These are phyloP conservation scores for Salmacisia buchloeana DNA, from an alignment of 1,284 basidiomycete species.

Conservation along the genomic window DNA sequence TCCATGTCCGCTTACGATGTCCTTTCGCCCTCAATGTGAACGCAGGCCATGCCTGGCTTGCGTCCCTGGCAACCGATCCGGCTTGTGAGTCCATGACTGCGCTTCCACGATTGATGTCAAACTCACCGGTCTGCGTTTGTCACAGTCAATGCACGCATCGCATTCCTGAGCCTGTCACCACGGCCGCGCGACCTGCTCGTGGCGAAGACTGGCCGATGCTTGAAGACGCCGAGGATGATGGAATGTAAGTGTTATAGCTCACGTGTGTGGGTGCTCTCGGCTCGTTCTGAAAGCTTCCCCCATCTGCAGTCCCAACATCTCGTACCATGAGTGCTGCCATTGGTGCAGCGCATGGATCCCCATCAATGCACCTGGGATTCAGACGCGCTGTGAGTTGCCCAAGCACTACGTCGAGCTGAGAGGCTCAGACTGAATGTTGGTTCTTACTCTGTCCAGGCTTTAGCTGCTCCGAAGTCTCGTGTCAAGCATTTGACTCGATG, in stretches of 20 bases:
- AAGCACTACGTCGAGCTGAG: neutral
- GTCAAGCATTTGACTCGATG: neutral
- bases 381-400: neutral
- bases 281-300: neutral
- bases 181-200: neutral
- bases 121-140: neutral
- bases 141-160: slow-evolving; percentile 7
- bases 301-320: neutral
- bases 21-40: too few relatives aligned
- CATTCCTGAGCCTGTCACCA: neutral
- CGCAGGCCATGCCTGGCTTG: slow-evolving; percentile 6
- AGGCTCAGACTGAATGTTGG: neutral
- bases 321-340: neutral
- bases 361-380: neutral
- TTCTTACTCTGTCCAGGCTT: neutral
- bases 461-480: neutral
- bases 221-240: slow-evolving; percentile 6
- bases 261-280: neutral
- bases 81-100: slow-evolving; percentile 1
- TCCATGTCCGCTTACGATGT: too few relatives aligned
- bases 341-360: slow-evolving; percentile 4
- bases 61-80: neutral
- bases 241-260: neutral
- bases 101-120: neutral
- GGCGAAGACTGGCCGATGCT: neutral